Conservation (phyloP, 2,329 filamentous ascomycete genomes). For the Paraphaeosphaeria minitans region DNA sequence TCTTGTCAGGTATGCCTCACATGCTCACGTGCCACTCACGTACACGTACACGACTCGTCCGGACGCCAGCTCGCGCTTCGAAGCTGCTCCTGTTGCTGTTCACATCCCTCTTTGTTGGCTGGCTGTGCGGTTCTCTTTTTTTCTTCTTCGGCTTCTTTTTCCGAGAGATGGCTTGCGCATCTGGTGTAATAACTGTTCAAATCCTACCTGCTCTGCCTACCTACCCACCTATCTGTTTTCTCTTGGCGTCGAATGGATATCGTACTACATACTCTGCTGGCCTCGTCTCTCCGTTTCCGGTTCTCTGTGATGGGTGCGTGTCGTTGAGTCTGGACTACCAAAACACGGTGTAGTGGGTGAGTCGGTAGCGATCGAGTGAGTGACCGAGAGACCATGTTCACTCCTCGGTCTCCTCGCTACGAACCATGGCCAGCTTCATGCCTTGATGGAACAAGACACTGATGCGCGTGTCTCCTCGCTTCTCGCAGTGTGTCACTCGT, state of each 20-base stretch:
- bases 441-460: too few relatives aligned
- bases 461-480: too few relatives aligned
- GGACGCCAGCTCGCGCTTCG: not conserved
- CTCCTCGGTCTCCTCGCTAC: too few relatives aligned
- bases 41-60: not conserved
- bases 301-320: not conserved
- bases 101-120: constrained; percentile 16
- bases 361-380: too few relatives aligned
- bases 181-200: constrained; percentile 29
- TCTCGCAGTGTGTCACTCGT: too few relatives aligned
- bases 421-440: too few relatives aligned
- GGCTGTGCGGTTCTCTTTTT: constrained; percentile 10
- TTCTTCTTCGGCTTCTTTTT: constrained; percentile 15
- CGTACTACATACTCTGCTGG: constrained; percentile 4
- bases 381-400: too few relatives aligned
- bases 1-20: constrained; percentile 9
- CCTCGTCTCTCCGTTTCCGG: not conserved
- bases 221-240: constrained; percentile 7
- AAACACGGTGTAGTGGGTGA: too few relatives aligned
- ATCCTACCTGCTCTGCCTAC: not conserved
- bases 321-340: not conserved
- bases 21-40: constrained; percentile 3
- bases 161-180: constrained; percentile 23
- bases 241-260: constrained; percentile 22
- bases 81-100: constrained; percentile 17